phyloP scores from a whole-genome alignment of 2,329 filamentous ascomycete species.

The Xylariaceae sp. region DNA sequence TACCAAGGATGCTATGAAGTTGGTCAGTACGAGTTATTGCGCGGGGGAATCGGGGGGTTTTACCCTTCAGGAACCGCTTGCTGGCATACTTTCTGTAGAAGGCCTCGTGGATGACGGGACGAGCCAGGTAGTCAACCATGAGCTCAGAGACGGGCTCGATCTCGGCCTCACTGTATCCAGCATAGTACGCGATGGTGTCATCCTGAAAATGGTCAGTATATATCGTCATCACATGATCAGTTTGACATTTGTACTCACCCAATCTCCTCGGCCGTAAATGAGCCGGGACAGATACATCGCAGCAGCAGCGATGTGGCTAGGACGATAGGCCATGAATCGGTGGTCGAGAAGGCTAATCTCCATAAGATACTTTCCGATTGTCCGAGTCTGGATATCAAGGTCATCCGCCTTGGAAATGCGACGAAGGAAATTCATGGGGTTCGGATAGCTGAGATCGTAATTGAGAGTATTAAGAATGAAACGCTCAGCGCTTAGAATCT shows the following conservation, averaged over 20 bases:
- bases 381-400: slow-evolving; percentile 97
- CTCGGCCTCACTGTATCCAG: slow-evolving; percentile 89
- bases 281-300: slow-evolving; percentile 93
- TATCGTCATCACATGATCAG: not conserved
- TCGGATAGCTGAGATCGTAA: slow-evolving; percentile 97
- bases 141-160: slow-evolving; percentile 87
- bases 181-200: slow-evolving; percentile 79
- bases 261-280: slow-evolving; percentile 85
- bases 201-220: slow-evolving; percentile 53
- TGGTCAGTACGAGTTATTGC: slow-evolving; percentile 17
- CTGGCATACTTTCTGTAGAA: slow-evolving; percentile 99
- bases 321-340: slow-evolving; percentile 83
- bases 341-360: slow-evolving; percentile 96
- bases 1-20: slow-evolving; percentile 72
- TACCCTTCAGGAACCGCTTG: slow-evolving; percentile 99
- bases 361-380: slow-evolving; percentile 94
- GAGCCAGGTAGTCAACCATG: slow-evolving; percentile 94
- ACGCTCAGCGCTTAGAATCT: slow-evolving; percentile 95
- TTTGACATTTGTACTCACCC: slow-evolving; percentile 57
- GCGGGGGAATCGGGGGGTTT: slow-evolving; percentile 33
- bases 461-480: slow-evolving; percentile 87
- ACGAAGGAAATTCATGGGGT: slow-evolving; percentile 99
- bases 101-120: slow-evolving; percentile 87
- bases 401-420: slow-evolving; percentile 99
- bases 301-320: slow-evolving; percentile 85